Evolutionary conservation across 2,329 filamentous ascomycete species (phyloP), one percentile per base, ranked within the genome.

Genomic region (Huntiella savannae): DNA sequence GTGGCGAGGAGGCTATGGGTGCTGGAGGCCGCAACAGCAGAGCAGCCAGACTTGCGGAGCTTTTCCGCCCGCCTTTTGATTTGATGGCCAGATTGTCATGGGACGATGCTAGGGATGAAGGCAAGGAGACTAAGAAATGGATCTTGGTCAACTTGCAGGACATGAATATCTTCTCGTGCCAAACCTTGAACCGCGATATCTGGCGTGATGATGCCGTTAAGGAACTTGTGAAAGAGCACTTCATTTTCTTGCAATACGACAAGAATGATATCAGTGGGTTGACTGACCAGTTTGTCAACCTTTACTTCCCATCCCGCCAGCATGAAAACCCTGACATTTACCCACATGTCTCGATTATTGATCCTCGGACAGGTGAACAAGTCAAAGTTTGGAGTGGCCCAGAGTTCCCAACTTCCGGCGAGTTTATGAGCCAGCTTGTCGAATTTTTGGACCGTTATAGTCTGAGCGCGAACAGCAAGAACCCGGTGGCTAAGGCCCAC

Each of bases 401-500:
- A 6, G 84, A 87, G 1, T 82, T 87, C 46, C 79, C 87, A 1
- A 72, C 71, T 35, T 65, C 85, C 0, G 60, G 71, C 7, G 87
- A 95, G 11, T 96, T 98, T 55, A 74, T 93, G 50, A 84, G 86
- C 57, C 84, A 95, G 57, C 70, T 98, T 2, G 82, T 85, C 56
- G 88, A 96, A 61, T 98, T 98, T 55, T 73, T 98, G n/a, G 91
- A 96, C 58, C 77, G 91, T 17, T 98, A 96, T 64, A 95, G 87
- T 58, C 68, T 98, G 43, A 84, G 82, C 28, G 75, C 76, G 39
- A 80, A 84, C 56, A 88, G 81, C 58, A 93, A 92, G 64, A 98
- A 98, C 57, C 91, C 91, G 0, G 85, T 98, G 4, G 80, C 85
- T 17, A 81, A 77, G 58, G 68, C 79, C 46, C 84, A 83, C 60